A percentile compares a stretch with the other conserved stretches of the same genome.
These are phyloP conservation scores for Gossypium laxum DNA, from an alignment of 441 rosid species.

Conservation along the genomic window DNA sequence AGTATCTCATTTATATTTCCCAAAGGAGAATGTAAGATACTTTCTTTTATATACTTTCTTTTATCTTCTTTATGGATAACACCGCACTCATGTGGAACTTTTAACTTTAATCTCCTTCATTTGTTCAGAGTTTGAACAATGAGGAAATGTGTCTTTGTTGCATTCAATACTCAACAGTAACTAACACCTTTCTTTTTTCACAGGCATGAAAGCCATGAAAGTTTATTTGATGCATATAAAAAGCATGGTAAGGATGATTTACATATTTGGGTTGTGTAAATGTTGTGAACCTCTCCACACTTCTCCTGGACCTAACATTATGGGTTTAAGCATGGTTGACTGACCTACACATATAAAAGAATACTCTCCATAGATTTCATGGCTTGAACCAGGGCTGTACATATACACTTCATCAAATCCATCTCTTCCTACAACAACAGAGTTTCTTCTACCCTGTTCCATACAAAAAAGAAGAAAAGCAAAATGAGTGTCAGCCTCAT, in stretches of 20 bases:
- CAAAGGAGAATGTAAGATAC: neutral
- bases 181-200: neutral
- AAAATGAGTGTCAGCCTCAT: neutral
- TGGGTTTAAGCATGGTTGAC: constrained; percentile 56
- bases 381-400: constrained; percentile 68
- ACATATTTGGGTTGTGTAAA: constrained; percentile 64
- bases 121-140: neutral
- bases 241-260: neutral
- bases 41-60: too few relatives aligned
- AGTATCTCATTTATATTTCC: neutral
- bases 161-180: neutral
- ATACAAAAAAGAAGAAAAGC: neutral
- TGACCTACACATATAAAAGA: constrained; percentile 62
- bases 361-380: constrained; percentile 57
- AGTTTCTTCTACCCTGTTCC: constrained; percentile 75
- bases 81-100: neutral
- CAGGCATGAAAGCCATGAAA: neutral
- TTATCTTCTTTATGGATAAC: too few relatives aligned
- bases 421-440: constrained; percentile 50
- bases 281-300: constrained; percentile 62
- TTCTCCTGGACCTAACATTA: constrained; percentile 45
- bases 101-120: neutral
- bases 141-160: neutral
- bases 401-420: constrained; percentile 70
- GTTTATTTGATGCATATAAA: neutral